Percentiles rank a stretch among this genome's conserved stretches.
These are phyloP conservation scores for Xenoacremonium recifei DNA, from an alignment of 2,329 filamentous ascomycete genomes.

Conservation along the genomic window DNA sequence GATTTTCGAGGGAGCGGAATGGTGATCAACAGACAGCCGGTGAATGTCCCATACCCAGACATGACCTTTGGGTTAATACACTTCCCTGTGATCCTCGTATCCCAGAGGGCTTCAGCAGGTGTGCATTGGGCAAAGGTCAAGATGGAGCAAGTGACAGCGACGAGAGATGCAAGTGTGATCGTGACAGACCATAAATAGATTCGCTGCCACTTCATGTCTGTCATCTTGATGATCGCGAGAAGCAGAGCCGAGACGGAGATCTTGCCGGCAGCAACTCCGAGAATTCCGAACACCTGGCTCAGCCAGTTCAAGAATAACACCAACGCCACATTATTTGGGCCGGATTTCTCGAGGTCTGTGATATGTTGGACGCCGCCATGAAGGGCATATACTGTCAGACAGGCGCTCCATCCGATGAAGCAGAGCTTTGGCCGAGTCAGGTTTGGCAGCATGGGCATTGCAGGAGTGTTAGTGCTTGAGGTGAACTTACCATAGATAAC, in stretches of 20 bases:
- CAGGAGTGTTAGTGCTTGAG: too few species aligned
- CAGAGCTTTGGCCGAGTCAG: slow-evolving; percentile 10
- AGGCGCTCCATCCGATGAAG: slow-evolving; percentile 17
- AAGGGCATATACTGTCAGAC: slow-evolving; percentile 15
- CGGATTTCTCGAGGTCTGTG: slow-evolving; percentile 11
- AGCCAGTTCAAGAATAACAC: slow-evolving; percentile 20
- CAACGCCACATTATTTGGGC: slow-evolving; percentile 16
- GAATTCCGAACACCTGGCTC: slow-evolving; percentile 17
- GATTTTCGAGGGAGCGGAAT: neutral
- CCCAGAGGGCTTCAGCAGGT: slow-evolving; percentile 17
- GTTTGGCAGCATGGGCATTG: neutral
- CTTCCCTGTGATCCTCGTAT: slow-evolving; percentile 12
- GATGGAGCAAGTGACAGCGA: slow-evolving; percentile 18
- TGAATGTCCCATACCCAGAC: slow-evolving; percentile 16
- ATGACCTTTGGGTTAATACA: slow-evolving; percentile 19
- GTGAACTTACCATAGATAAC: slow-evolving; percentile 12
- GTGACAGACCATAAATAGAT: slow-evolving; percentile 19
- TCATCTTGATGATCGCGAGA: slow-evolving; percentile 15
- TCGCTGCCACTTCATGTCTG: slow-evolving; percentile 18
- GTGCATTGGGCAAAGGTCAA: slow-evolving; percentile 20
- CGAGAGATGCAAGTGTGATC: slow-evolving; percentile 11
- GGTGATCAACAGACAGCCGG: slow-evolving; percentile 9
- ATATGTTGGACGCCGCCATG: slow-evolving; percentile 16
- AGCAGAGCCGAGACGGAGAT: slow-evolving; percentile 19
- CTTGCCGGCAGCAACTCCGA: slow-evolving; percentile 20